Evolutionary conservation across 139 green algal species (phyloP), one percentile per base, ranked within the genome.

Genomic region (Micractinium sp.): DNA sequence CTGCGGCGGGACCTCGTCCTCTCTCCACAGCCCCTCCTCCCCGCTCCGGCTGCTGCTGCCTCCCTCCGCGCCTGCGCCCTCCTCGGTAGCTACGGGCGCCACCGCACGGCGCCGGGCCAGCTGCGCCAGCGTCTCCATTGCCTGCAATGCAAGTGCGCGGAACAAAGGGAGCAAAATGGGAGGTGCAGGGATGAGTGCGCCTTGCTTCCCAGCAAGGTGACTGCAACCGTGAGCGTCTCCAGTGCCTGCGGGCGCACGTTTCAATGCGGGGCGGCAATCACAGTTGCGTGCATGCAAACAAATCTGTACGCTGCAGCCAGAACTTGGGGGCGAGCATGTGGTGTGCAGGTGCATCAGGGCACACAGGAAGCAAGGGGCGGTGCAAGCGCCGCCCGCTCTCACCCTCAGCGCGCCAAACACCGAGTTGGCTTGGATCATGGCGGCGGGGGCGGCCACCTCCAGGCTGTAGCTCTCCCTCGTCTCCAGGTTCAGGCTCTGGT

Each of bases 81-180:
- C 47, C 79, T 85, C 79, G 47, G 75, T 2, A 41, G 56, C 39
- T 13, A 61, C 80, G 53, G 66, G n/a, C 15, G 33, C 27, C 60
- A 86, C 60, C 14, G 56, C 20, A 31, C 83, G 83, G 61, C 84
- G 74, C 27, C 89, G 81, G 19, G 94, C 75, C 53, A 95, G 91
- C 93, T 96, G 94, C 7, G 90, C 88, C 31, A 96, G 89, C 13
- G 92, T 94, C 84, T 96, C 94, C 85, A 96, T 67, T 0, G 78
- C 94, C 4, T 89, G 85, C 27, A 96, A 56, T 56, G 47, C 47
- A 56, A 56, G 47, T n/a, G n/a, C n/a, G n/a, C n/a, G n/a, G n/a
- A n/a, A n/a, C n/a, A n/a, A n/a, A n/a, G n/a, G n/a, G n/a, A n/a
- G n/a, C n/a, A n/a, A n/a, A n/a, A n/a, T n/a, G n/a, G n/a, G n/a